Evolutionary conservation across 306 rosid genomes (phyloP), one percentile per base, ranked within the genome.

Genomic region (Urtica urens): DNA sequence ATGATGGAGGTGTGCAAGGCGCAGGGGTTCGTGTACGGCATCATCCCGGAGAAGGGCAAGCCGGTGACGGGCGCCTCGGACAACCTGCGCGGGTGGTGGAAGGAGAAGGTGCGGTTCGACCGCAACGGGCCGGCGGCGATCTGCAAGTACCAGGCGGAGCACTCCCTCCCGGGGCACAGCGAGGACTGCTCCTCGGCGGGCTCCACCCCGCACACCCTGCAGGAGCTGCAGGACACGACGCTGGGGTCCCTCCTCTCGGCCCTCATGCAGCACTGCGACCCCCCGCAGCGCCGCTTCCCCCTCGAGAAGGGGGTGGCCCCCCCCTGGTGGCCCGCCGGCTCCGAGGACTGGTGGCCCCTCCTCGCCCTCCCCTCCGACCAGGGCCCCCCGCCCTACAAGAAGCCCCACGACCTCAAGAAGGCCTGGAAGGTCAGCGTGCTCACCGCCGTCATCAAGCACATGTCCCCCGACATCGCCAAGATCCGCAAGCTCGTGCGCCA

Each of bases 21-120:
- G 3, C 76, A 62, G 2, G 95, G 93, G 0, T 85, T 85, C 34
- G 83, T 85, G 3, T 85, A 85, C 55, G 95, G 95, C 23, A 78
- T 85, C 13, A 62, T 85, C 26, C 95, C 93, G 1, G 66, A 64
- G 5, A 73, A 73, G 10, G 93, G 93, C 0, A 85, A 78, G 37
- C 87, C 93, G 1, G 46, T 78, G 1, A 73, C 63, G 11, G 95
- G 93, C 0, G 72, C 87, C 0, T 85, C 95, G 1, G 95, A 85
- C n/a, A 85, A 76, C 30, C 78, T 85, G 7, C 78, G 87, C 13
- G 93, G 61, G 0, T 85, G 95, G 95, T 85, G 95, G 95, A 85
- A 85, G 34, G 95, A 85, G 1, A 69, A 46, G 15, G 87, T 85
- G 0, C 58, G 64, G 49, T 85, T 85, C 25, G 82, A 81, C 20